Percentiles rank a stretch among this genome's conserved stretches.
These are phyloP conservation scores for Aspergillus hancockii DNA, from an alignment of 495 filamentous ascomycete species.

Conservation along the genomic window DNA sequence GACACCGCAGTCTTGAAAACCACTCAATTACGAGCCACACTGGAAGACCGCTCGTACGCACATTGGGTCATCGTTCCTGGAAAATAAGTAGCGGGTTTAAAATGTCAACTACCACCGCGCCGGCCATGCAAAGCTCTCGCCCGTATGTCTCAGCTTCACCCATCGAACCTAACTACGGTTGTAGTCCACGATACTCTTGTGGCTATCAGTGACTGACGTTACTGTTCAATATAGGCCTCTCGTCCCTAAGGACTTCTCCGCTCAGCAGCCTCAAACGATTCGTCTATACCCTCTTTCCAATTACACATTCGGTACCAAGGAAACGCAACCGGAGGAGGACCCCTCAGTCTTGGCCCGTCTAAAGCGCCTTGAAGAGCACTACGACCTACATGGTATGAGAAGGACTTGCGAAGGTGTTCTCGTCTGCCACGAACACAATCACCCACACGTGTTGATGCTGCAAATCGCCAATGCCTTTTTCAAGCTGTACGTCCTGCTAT, in stretches of 20 bases:
- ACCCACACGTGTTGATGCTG: slow-evolving; percentile 96
- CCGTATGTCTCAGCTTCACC: slow-evolving; percentile 48
- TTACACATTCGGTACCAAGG: slow-evolving; percentile 98
- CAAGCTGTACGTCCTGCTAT: slow-evolving; percentile 66
- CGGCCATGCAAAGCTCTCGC: slow-evolving; percentile 68
- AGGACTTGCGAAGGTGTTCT: slow-evolving; percentile 95
- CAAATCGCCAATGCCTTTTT: slow-evolving; percentile 99
- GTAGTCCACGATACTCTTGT: not conserved
- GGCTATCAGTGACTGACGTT: slow-evolving; percentile 8
- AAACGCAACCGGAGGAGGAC: slow-evolving; percentile 96
- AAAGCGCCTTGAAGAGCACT: slow-evolving; percentile 92
- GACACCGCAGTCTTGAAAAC: not conserved
- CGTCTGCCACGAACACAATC: slow-evolving; percentile 98
- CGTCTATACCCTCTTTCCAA: slow-evolving; percentile 94
- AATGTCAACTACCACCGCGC: slow-evolving; percentile 76
- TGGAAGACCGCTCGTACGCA: not conserved
- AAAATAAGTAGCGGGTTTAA: slow-evolving; percentile 16
- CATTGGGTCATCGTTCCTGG: not conserved
- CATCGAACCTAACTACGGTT: not conserved
- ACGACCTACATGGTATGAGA: slow-evolving; percentile 88
- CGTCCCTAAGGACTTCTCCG: slow-evolving; percentile 79
- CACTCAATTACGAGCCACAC: not conserved
- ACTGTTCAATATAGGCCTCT: slow-evolving; percentile 57
- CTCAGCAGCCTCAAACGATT: slow-evolving; percentile 86
- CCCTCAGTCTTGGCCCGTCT: slow-evolving; percentile 90